A percentile compares a stretch with the other conserved stretches of the same genome.
phyloP scores from a whole-genome alignment of 495 filamentous ascomycete genomes.

The Xylaria curta region DNA sequence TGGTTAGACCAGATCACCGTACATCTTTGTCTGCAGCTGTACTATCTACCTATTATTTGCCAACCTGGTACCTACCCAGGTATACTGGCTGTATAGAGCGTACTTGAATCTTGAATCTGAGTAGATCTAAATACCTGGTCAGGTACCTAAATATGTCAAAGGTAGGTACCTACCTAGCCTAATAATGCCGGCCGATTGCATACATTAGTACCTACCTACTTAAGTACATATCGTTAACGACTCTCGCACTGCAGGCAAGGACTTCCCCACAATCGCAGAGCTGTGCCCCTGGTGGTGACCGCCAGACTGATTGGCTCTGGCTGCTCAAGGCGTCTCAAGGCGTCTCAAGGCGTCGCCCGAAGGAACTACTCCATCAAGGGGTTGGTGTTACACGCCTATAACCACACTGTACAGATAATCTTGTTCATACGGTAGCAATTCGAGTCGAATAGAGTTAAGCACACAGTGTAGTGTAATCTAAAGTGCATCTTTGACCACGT shows the following conservation, averaged over 20 bases:
- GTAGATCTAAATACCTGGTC: too few relatives aligned
- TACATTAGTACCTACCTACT: too few relatives aligned
- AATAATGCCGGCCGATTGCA: not conserved
- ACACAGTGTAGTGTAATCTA: not conserved
- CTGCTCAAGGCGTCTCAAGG: not conserved
- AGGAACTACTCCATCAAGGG: slow-evolving; percentile 15
- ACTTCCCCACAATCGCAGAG: slow-evolving; percentile 22
- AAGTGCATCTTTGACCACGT: slow-evolving; percentile 14
- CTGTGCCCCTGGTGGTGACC: slow-evolving; percentile 16
- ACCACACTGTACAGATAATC: not conserved
- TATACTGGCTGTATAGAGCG: not conserved
- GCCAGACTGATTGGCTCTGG: slow-evolving; percentile 12
- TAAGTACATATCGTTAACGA: not conserved
- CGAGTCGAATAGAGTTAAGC: not conserved
- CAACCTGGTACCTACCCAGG: not conserved
- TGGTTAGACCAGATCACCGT: not conserved
- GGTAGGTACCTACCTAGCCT: too few relatives aligned
- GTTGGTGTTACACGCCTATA: not conserved
- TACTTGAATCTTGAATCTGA: too few relatives aligned
- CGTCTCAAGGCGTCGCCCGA: not conserved
- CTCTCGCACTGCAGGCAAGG: slow-evolving; percentile 9
- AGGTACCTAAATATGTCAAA: too few relatives aligned
- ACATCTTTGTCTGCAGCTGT: not conserved
- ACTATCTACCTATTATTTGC: not conserved
- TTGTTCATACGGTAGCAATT: not conserved